phyloP scores from a whole-genome alignment of 192 early-diverging fungal species.

The Coemansia brasiliensis region DNA sequence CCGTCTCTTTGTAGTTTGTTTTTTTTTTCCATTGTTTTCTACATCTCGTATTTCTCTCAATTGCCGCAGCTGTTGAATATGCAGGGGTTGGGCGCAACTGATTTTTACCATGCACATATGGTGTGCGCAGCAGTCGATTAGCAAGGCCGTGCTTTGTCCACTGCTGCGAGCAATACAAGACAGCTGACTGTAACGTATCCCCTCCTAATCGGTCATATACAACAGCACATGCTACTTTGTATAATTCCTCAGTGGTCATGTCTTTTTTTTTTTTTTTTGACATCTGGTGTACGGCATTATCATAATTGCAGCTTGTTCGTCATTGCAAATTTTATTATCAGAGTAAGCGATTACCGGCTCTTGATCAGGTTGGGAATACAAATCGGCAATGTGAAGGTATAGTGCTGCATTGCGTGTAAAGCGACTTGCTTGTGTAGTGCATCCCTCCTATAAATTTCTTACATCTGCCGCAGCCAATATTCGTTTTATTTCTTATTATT shows the following conservation, averaged over 20 bases:
- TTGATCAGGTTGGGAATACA: constrained; percentile 1
- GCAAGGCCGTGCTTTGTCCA: too few relatives aligned
- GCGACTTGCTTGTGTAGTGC: constrained; percentile 2
- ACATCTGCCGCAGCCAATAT: not conserved
- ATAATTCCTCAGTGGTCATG: too few relatives aligned
- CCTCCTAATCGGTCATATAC: too few relatives aligned
- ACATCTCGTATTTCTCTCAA: not conserved
- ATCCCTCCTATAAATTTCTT: not conserved
- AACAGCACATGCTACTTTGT: too few relatives aligned
- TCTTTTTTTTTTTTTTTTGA: too few relatives aligned
- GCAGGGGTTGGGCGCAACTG: constrained; percentile 6
- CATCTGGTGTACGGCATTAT: too few relatives aligned
- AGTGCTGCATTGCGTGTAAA: not conserved
- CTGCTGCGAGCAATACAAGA: too few relatives aligned
- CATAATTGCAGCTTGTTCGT: too few relatives aligned
- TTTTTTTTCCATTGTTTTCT: not conserved
- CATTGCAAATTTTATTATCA: not conserved
- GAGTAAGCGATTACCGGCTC: not conserved
- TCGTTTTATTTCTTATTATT: not conserved
- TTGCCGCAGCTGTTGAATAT: constrained; percentile 3
- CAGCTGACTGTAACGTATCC: too few relatives aligned
- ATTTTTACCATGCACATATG: not conserved
- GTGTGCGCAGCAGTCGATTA: too few relatives aligned
- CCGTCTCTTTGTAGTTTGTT: constrained; percentile 21
- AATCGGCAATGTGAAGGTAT: not conserved